Base-by-base conservation (phyloP, 352 stramenopile genomes). In the Pythium pyrilobum region DNA sequence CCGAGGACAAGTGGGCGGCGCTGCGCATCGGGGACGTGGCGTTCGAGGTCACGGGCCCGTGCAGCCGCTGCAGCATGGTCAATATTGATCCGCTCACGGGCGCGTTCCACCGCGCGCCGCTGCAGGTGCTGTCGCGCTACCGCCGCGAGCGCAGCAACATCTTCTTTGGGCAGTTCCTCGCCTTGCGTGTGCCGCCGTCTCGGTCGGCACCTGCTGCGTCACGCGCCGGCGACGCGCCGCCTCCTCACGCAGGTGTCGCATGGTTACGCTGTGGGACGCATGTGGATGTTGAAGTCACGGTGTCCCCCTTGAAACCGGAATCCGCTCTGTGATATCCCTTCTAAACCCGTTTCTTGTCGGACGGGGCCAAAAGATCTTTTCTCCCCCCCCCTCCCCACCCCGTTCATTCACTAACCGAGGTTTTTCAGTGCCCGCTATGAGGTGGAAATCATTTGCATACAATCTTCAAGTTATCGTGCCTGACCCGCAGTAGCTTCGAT, bases 151-250 rank as follows among this genome's bases (percentile, higher is more conserved):
- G 71, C 45, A 85, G 68, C 47, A 76, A 69, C 51, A 91, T 95
- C 47, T 81, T 90, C 64, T 95, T 96, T 52, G 82, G 84, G 12
- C 82, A 94, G 51, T 93, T 90, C 50, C 68, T 92, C 21, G 72
- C 64, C 34, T 46, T 48, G 11, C 20, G 3, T n/a, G n/a, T n/a
- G n/a, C n/a, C n/a, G n/a, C n/a, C n/a, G n/a, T n/a, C n/a, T n/a
- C n/a, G n/a, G n/a, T n/a, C n/a, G n/a, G n/a, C n/a, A 40, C 16
- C 34, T 40, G 16, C 4, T 21, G 34, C 16, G 34, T 21, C 34
- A 9, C 34, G n/a, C n/a, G n/a, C n/a, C 34, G 11, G 34, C 34
- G 34, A 21, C 34, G 34, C 33, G 33, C 3, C 33, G 33, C 33
- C 18, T 11, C 33, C 12, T 38, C 33, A 10, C 18, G n/a, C n/a